Evolutionary conservation across 345 rosid genomes (phyloP).

Genomic region (Barbarea vulgaris): DNA sequence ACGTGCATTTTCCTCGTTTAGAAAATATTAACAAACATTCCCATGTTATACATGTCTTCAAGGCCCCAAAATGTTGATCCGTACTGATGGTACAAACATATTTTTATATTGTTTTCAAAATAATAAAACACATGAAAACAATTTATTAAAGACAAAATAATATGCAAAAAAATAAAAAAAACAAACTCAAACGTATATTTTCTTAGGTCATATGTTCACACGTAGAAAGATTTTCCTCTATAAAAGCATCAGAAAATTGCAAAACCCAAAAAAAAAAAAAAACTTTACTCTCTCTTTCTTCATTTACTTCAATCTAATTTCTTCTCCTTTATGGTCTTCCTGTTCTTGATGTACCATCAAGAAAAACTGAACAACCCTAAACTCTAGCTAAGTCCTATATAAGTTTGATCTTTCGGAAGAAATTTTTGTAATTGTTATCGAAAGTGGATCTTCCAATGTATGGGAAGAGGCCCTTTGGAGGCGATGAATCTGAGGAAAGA

Average conservation of each 20-base stretch:
- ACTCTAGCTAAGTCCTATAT: conserved; percentile 2
- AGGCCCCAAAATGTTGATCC: not conserved
- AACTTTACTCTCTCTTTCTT: conserved; percentile 23
- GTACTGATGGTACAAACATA: conserved; percentile 31
- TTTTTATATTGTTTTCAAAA: not conserved
- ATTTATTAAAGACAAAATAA: not conserved
- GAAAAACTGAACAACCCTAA: conserved; percentile 20
- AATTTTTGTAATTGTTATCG: not conserved
- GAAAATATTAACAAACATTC: conserved; percentile 32
- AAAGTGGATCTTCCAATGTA: conserved; percentile 44
- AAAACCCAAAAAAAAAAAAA: not conserved
- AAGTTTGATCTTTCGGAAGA: not conserved
- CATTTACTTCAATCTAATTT: conserved; percentile 21
- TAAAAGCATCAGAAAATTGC: conserved; percentile 11
- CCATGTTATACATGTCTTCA: conserved; percentile 1
- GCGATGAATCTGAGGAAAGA: conserved; percentile 49
- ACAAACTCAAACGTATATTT: not conserved
- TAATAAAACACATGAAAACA: not conserved
- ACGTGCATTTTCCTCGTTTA: conserved; percentile 21
- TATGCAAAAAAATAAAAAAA: not conserved
- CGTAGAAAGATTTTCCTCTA: conserved; percentile 20
- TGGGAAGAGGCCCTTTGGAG: conserved; percentile 56
- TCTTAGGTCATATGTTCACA: conserved; percentile 41
- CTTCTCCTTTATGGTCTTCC: conserved; percentile 27
- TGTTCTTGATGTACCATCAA: conserved; percentile 15